A percentile compares a stretch with the other conserved stretches of the same genome.
Conservation (phyloP, 441 rosid species). For the Croton laevigatus region DNA sequence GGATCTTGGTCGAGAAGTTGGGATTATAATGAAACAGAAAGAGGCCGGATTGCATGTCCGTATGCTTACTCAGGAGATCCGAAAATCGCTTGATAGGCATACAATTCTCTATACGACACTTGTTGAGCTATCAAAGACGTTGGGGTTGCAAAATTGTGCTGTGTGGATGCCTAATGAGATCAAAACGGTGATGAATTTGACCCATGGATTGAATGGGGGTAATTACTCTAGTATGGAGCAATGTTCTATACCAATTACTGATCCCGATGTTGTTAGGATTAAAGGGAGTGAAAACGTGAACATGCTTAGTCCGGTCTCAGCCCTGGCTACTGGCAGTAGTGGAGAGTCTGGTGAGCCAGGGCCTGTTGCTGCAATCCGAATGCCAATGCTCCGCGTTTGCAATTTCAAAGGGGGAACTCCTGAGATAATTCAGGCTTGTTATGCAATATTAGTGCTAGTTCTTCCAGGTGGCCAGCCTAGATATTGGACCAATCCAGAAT, state of each 20-base stretch:
- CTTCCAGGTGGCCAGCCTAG: slow-evolving; percentile 71
- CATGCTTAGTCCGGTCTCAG: slow-evolving; percentile 55
- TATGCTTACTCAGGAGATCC: slow-evolving; percentile 96
- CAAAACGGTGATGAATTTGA: slow-evolving; percentile 64
- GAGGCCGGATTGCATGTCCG: slow-evolving; percentile 85
- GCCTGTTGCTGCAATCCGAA: slow-evolving; percentile 81
- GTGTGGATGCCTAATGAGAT: slow-evolving; percentile 90
- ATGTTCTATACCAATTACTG: slow-evolving; percentile 50
- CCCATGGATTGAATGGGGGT: slow-evolving; percentile 60
- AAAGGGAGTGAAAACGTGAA: slow-evolving; percentile 60
- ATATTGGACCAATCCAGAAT: slow-evolving; percentile 75
- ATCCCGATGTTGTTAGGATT: slow-evolving; percentile 67
- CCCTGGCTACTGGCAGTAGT: slow-evolving; percentile 57
- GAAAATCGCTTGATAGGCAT: slow-evolving; percentile 88
- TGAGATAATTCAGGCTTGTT: slow-evolving; percentile 60
- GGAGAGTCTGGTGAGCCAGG: slow-evolving; percentile 56
- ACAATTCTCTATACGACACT: slow-evolving; percentile 78
- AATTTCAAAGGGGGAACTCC: slow-evolving; percentile 94
- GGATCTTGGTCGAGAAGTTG: slow-evolving; percentile 92
- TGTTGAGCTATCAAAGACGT: slow-evolving; percentile 86
- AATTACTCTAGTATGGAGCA: slow-evolving; percentile 31
- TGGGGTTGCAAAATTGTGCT: slow-evolving; percentile 83
- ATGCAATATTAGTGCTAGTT: slow-evolving; percentile 79
- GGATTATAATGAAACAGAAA: slow-evolving; percentile 78
- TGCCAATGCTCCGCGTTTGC: slow-evolving; percentile 91